Conservation (phyloP, 2,329 filamentous ascomycete species). For the Hypomyces perniciosus region DNA sequence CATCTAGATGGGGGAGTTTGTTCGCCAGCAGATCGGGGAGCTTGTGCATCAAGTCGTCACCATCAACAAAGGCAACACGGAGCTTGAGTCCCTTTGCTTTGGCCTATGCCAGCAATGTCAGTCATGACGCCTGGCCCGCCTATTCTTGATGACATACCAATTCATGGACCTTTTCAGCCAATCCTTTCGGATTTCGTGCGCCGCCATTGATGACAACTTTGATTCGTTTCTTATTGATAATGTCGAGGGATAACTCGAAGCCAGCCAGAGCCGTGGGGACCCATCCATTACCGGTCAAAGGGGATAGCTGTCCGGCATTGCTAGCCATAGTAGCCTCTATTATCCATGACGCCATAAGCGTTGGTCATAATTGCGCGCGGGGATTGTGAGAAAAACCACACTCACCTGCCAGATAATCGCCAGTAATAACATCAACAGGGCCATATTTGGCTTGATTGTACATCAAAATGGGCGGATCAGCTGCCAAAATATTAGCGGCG, state of each 20-base stretch:
- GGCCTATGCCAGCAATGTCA: slow-evolving; percentile 12
- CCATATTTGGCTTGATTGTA: slow-evolving; percentile 24
- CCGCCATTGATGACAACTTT: slow-evolving; percentile 53
- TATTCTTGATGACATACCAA: slow-evolving; percentile 10
- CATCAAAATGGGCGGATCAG: slow-evolving; percentile 21
- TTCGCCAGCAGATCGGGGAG: slow-evolving; percentile 9
- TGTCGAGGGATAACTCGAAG: slow-evolving; percentile 24
- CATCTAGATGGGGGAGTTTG: slow-evolving; percentile 17
- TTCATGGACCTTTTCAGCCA: slow-evolving; percentile 33
- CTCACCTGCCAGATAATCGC: slow-evolving; percentile 44
- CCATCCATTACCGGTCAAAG: slow-evolving; percentile 15
- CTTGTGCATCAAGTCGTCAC: slow-evolving; percentile 29
- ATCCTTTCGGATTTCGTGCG: slow-evolving; percentile 45
- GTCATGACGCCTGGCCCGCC: not conserved
- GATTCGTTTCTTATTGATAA: slow-evolving; percentile 39
- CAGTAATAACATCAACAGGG: slow-evolving; percentile 45
- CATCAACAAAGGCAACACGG: slow-evolving; percentile 33
- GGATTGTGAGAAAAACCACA: not conserved
- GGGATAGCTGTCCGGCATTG: slow-evolving; percentile 13
- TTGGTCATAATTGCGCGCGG: too few relatives aligned
- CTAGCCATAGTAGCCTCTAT: slow-evolving; percentile 24
- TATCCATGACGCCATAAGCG: not conserved
- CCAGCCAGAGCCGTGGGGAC: slow-evolving; percentile 19
- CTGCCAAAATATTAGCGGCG: not conserved
- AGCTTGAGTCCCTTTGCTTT: slow-evolving; percentile 22